Evolutionary conservation across 2,329 filamentous ascomycete species (phyloP).

Genomic region (Sporothrix pseudoabietina): DNA sequence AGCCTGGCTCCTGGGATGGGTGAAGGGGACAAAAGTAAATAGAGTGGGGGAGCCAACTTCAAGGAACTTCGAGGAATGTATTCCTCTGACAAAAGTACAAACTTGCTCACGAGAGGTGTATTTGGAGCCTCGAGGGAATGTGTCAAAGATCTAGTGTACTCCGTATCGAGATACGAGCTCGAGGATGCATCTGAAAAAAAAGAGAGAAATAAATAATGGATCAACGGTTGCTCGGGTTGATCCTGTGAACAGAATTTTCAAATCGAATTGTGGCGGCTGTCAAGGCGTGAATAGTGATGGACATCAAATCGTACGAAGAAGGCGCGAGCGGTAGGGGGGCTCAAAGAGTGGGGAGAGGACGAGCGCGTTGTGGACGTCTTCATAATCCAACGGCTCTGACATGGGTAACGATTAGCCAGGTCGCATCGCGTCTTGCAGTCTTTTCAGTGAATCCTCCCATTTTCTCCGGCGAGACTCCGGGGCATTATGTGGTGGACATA

Average conservation of each 20-base stretch:
- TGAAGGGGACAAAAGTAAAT: neutral
- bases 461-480: conserved; percentile 6
- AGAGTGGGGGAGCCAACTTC: neutral
- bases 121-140: neutral
- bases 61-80: neutral
- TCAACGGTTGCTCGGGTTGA: neutral
- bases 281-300: conserved; percentile 12
- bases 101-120: neutral
- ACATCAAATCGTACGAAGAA: neutral
- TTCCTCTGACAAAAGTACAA: neutral
- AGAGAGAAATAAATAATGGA: neutral
- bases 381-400: neutral
- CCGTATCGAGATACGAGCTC: neutral
- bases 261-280: neutral
- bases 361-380: neutral
- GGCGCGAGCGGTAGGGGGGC: neutral
- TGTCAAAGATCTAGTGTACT: neutral
- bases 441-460: neutral
- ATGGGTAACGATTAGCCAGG: neutral
- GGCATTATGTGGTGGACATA: conserved; percentile 4
- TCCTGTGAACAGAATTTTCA: neutral
- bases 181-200: neutral
- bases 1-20: neutral
- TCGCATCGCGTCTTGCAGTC: neutral
- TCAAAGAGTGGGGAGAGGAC: conserved; percentile 7